A percentile compares a stretch with the other conserved stretches of the same genome.
Evolutionary conservation across 306 rosid species (phyloP).

Genomic region (Dryas alaskensis): DNA sequence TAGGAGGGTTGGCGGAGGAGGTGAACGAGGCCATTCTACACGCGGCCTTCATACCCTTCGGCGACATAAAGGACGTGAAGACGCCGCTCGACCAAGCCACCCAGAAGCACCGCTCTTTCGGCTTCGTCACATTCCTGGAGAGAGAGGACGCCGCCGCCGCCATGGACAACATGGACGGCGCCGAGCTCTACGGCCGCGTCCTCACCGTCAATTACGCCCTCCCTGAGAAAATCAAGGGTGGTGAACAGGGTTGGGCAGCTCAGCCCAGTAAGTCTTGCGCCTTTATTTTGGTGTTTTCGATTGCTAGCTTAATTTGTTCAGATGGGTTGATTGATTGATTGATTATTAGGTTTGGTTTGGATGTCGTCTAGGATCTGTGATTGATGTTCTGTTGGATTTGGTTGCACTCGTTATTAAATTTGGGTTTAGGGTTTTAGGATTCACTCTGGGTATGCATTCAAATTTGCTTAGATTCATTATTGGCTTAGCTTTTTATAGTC

Average conservation of each 20-base stretch:
- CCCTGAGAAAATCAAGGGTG: constrained; percentile 90
- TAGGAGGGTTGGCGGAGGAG: constrained; percentile 91
- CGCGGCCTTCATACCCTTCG: constrained; percentile 87
- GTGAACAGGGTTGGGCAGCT: constrained; percentile 99
- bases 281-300: background rate
- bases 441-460: background rate
- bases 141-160: constrained; percentile 89
- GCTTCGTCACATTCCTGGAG: constrained; percentile 91
- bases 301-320: background rate
- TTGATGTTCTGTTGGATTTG: background rate
- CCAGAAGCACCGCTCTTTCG: constrained; percentile 96
- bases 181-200: constrained; percentile 94
- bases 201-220: constrained; percentile 95
- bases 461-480: background rate
- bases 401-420: background rate
- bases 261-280: constrained; percentile 62
- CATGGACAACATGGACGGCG: constrained; percentile 98
- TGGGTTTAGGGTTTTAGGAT: constrained; percentile 25
- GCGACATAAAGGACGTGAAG: constrained; percentile 90
- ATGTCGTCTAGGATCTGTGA: background rate
- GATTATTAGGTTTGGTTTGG: background rate
- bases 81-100: constrained; percentile 95
- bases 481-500: too few species aligned
- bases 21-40: constrained; percentile 82
- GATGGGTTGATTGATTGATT: background rate